A percentile compares a stretch with the other conserved stretches of the same genome.
Conservation (phyloP, 163 green algal genomes). For the Volvox carteri region DNA sequence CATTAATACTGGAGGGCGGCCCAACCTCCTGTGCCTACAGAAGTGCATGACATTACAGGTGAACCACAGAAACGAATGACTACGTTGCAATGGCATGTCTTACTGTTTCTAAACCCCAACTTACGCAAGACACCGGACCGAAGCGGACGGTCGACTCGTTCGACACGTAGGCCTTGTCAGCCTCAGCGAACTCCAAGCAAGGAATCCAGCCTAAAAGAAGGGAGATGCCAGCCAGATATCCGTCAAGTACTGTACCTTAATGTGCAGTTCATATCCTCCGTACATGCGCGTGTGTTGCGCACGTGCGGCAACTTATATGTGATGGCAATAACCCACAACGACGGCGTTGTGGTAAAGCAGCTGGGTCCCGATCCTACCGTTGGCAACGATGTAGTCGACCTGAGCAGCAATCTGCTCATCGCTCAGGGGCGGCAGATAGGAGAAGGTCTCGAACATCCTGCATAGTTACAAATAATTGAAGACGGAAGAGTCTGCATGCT, state of each 20-base stretch:
- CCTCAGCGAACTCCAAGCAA: constrained; percentile 94
- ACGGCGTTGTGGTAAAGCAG: no score
- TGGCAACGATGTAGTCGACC: constrained; percentile 95
- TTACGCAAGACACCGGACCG: constrained; percentile 40
- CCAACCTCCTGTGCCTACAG: no score
- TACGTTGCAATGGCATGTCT: neutral
- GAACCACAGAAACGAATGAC: neutral
- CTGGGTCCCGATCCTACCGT: constrained; percentile 75
- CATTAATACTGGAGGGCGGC: no score
- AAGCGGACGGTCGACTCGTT: constrained; percentile 72
- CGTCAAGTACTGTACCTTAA: no score
- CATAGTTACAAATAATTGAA: constrained; percentile 5
- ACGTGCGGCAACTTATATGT: no score
- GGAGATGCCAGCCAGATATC: no score
- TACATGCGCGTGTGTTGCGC: no score
- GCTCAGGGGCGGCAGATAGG: constrained; percentile 95
- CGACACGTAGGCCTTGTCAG: constrained; percentile 82
- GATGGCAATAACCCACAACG: no score
- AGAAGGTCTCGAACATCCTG: constrained; percentile 99
- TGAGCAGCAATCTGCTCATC: constrained; percentile 92
- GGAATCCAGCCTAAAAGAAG: constrained; percentile 74
- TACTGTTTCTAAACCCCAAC: no score
- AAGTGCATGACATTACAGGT: no score
- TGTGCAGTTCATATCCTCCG: no score
- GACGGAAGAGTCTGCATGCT: neutral